Conservation (phyloP, 768 basidiomycete species). For the Lanmaoa pseudosensibilis region DNA sequence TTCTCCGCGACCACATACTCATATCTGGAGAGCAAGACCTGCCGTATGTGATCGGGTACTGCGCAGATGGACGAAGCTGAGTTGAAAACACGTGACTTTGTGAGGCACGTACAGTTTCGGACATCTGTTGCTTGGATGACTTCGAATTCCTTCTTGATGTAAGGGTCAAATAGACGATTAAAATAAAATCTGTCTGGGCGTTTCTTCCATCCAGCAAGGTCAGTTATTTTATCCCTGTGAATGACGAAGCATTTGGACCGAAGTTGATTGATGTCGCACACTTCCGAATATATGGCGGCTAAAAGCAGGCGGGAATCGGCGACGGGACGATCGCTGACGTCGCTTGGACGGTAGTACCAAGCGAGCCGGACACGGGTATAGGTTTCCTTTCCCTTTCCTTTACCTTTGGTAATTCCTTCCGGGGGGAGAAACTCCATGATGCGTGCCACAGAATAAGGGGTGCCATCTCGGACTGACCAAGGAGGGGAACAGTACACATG, state of each 20-base stretch:
- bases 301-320: slow-evolving; percentile 90
- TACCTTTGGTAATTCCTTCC: slow-evolving; percentile 65
- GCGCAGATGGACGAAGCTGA: slow-evolving; percentile 15
- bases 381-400: slow-evolving; percentile 63
- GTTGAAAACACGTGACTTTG: slow-evolving; percentile 22
- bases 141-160: slow-evolving; percentile 98
- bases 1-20: slow-evolving; percentile 96
- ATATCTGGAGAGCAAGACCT: slow-evolving; percentile 76
- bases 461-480: slow-evolving; percentile 90
- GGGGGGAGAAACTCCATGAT: slow-evolving; percentile 96
- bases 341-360: slow-evolving; percentile 96
- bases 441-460: slow-evolving; percentile 92
- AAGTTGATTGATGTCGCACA: slow-evolving; percentile 92
- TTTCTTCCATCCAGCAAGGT: slow-evolving; percentile 92
- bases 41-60: slow-evolving; percentile 84
- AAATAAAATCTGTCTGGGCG: slow-evolving; percentile 96
- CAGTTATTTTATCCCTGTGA: slow-evolving; percentile 93
- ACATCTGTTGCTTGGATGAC: slow-evolving; percentile 85
- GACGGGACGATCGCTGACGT: slow-evolving; percentile 90
- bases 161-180: slow-evolving; percentile 92
- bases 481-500: slow-evolving; percentile 96
- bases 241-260: slow-evolving; percentile 91
- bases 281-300: slow-evolving; percentile 95
- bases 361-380: slow-evolving; percentile 87
- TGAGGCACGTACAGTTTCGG: slow-evolving; percentile 71